Evolutionary conservation across 768 basidiomycete genomes (phyloP).

Genomic region (Royoungia palumana): DNA sequence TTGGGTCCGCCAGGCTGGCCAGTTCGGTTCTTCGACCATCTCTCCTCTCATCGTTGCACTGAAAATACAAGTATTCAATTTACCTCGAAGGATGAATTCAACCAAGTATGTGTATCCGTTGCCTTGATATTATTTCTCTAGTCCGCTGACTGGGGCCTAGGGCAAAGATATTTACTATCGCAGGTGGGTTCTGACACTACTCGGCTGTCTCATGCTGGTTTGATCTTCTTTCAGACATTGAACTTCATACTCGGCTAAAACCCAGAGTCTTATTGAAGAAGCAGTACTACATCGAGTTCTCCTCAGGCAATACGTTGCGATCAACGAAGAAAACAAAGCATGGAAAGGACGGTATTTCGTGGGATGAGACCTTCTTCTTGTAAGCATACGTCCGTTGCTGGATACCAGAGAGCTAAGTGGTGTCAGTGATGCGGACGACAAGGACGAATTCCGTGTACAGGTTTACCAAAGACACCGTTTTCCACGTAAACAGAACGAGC

Average conservation of each 20-base stretch:
- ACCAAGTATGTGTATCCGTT: too few relatives aligned
- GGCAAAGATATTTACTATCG: slow-evolving; percentile 2
- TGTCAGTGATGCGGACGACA: not conserved
- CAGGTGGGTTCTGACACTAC: not conserved
- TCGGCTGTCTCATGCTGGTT: not conserved
- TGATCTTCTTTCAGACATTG: slow-evolving; percentile 1
- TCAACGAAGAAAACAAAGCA: not conserved
- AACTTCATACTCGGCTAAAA: not conserved
- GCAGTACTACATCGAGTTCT: not conserved
- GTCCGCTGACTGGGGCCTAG: not conserved
- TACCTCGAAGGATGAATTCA: too few relatives aligned
- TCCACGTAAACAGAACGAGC: not conserved
- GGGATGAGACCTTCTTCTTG: not conserved
- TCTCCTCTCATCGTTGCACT: too few relatives aligned
- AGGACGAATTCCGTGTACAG: not conserved
- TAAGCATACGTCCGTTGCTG: not conserved
- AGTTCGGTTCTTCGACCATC: too few relatives aligned
- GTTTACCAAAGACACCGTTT: not conserved
- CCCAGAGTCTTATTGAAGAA: not conserved
- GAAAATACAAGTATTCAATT: too few relatives aligned
- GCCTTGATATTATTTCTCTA: too few relatives aligned
- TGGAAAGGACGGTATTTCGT: not conserved
- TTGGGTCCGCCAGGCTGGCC: too few relatives aligned
- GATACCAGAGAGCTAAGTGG: not conserved
- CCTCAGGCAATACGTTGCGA: not conserved